Evolutionary conservation across 2,329 filamentous ascomycete species (phyloP).

Genomic region (Penicillium capsulatum): DNA sequence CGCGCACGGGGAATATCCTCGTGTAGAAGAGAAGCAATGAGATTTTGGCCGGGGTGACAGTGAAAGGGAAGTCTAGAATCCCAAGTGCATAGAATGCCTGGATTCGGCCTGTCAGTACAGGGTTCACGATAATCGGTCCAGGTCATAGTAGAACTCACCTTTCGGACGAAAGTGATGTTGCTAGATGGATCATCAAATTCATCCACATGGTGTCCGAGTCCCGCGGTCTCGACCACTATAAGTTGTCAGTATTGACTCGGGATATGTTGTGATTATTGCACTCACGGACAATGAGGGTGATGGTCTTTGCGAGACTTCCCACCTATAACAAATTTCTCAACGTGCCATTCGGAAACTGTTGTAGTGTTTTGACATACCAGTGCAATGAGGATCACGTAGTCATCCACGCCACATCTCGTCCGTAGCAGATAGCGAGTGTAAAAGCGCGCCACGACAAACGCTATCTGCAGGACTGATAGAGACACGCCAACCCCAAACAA

Average conservation of each 20-base stretch:
- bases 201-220: constrained; percentile 15
- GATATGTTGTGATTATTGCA: not conserved
- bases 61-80: constrained; percentile 21
- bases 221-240: constrained; percentile 16
- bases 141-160: constrained; percentile 9
- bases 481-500: constrained; percentile 18
- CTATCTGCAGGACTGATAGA: constrained; percentile 18
- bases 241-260: not conserved
- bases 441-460: constrained; percentile 20
- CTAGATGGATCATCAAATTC: constrained; percentile 7
- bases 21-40: constrained; percentile 26
- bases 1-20: constrained; percentile 20
- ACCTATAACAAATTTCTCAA: constrained; percentile 7
- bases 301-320: constrained; percentile 16
- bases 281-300: constrained; percentile 21
- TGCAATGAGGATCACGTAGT: constrained; percentile 23
- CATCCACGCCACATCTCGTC: constrained; percentile 16
- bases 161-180: constrained; percentile 13
- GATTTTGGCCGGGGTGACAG: constrained; percentile 23
- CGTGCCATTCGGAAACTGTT: no score
- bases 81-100: constrained; percentile 3
- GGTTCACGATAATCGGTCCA: no score
- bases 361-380: no score
- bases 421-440: constrained; percentile 21
- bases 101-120: not conserved